Percentiles rank a stretch among this genome's conserved stretches.
These are phyloP conservation scores for Cladochytrium replicatum DNA, from an alignment of 192 early-diverging fungal species.

Conservation along the genomic window DNA sequence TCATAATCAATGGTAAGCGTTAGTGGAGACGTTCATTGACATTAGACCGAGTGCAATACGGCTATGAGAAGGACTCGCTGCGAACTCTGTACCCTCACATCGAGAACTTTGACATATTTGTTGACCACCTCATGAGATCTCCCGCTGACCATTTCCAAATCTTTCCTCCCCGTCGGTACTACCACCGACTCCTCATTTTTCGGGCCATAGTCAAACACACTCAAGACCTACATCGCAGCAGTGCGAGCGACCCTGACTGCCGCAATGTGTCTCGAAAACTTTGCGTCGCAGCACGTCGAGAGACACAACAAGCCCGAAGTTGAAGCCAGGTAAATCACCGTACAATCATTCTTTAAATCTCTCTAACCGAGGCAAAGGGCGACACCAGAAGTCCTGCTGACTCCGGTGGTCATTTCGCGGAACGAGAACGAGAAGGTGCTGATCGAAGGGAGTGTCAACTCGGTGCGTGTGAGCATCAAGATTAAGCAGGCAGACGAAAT, in stretches of 20 bases:
- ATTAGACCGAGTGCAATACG: too few relatives aligned
- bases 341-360: too few relatives aligned
- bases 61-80: too few relatives aligned
- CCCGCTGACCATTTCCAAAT: too few relatives aligned
- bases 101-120: too few relatives aligned
- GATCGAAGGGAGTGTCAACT: conserved; percentile 88
- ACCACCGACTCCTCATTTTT: too few relatives aligned
- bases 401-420: conserved; percentile 73
- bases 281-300: conserved; percentile 93
- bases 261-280: conserved; percentile 93
- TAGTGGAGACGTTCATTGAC: too few relatives aligned
- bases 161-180: too few relatives aligned
- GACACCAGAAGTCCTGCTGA: conserved; percentile 76
- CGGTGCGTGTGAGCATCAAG: conserved; percentile 84
- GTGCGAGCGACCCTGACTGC: conserved; percentile 90
- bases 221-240: conserved; percentile 89
- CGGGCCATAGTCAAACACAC: conserved; percentile 97
- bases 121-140: too few relatives aligned
- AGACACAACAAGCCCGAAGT: conserved; percentile 98
- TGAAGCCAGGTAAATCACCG: conserved; percentile 75
- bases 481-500: conserved; percentile 98
- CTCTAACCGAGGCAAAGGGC: too few relatives aligned
- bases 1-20: too few relatives aligned
- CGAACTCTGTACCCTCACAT: too few relatives aligned
- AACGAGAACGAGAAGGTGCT: conserved; percentile 91